phyloP scores from a whole-genome alignment of 345 rosid species.

The Lumnitzera littorea region DNA sequence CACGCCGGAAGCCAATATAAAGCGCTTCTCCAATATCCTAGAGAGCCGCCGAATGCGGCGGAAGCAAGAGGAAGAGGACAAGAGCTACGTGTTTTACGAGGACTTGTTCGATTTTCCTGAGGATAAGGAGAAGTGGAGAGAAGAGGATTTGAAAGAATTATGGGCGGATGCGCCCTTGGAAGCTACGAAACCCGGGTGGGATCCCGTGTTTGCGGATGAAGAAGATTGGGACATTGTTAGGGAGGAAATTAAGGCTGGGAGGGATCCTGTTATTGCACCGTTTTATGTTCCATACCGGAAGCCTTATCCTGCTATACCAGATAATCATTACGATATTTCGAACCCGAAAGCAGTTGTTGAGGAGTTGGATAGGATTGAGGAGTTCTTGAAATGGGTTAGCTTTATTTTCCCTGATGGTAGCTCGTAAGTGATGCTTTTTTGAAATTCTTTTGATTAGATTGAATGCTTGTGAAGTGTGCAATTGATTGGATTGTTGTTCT shows the following conservation, averaged over 20 bases:
- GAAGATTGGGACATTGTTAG: conserved; percentile 62
- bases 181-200: conserved; percentile 76
- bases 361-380: conserved; percentile 91
- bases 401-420: conserved; percentile 85
- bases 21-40: conserved; percentile 30
- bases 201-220: conserved; percentile 78
- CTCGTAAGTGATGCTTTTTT: conserved; percentile 41
- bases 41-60: conserved; percentile 31
- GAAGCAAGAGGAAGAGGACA: conserved; percentile 43
- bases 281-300: conserved; percentile 79
- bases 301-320: conserved; percentile 72
- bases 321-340: conserved; percentile 49
- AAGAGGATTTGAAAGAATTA: conserved; percentile 65
- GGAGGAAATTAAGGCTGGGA: conserved; percentile 45
- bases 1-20: conserved; percentile 46
- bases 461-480: background rate
- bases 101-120: conserved; percentile 61
- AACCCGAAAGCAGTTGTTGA: conserved; percentile 66
- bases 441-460: background rate
- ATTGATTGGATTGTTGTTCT: background rate
- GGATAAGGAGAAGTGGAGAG: conserved; percentile 77
- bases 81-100: conserved; percentile 19
- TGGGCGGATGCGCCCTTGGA: conserved; percentile 76
- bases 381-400: conserved; percentile 89
- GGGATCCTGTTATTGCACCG: conserved; percentile 70